Base-by-base conservation (phyloP, 2,329 filamentous ascomycete genomes). In the Coniochaeta sp. region DNA sequence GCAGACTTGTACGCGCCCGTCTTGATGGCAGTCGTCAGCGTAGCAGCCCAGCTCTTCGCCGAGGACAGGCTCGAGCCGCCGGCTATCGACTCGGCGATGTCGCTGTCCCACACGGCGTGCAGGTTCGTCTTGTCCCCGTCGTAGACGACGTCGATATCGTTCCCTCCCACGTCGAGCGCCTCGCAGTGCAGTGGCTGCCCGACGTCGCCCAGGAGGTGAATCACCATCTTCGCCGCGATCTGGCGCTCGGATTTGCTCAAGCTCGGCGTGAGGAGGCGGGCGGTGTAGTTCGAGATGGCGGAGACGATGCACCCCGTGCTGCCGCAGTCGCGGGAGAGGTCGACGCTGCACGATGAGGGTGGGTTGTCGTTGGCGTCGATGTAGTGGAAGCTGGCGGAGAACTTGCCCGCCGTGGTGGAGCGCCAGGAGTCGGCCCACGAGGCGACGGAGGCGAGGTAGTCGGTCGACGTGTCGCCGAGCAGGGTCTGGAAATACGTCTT, bases 91-190 rank as follows among this genome's bases (percentile, higher is more conserved):
- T 81, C 72, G 10, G 78, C 75, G 55, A 84, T 82, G 48, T 73
- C 67, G 6, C 75, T 79, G 61, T 85, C 82, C 82, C 82, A 85
- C 49, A 79, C 71, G 4, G 76, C 63, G 62, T 85, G 82, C 6
- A 86, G 70, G 61, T 86, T 85, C 26, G 77, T 78, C 32, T 61
- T 58, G 22, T 72, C 67, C 13, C 73, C 71, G 50, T 74, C 65
- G 61, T 79, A 85, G 1, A 65, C 67, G 6, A 85, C 81, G 1
- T 65, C 57, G 56, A 85, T 79, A n/a, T 63, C 64, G 60, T 83
- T 85, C 3, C 79, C 81, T 33, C 82, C 82, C 0, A 71, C 60
- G 28, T 74, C 69, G 50, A 77, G 69, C 9, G 71, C 71, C 61
- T 81, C 77, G 57, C 72, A 73, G 62, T 80, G 77, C 6, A 81